Conservation (phyloP, 2,329 filamentous ascomycete species). For the Alternaria sp. region DNA sequence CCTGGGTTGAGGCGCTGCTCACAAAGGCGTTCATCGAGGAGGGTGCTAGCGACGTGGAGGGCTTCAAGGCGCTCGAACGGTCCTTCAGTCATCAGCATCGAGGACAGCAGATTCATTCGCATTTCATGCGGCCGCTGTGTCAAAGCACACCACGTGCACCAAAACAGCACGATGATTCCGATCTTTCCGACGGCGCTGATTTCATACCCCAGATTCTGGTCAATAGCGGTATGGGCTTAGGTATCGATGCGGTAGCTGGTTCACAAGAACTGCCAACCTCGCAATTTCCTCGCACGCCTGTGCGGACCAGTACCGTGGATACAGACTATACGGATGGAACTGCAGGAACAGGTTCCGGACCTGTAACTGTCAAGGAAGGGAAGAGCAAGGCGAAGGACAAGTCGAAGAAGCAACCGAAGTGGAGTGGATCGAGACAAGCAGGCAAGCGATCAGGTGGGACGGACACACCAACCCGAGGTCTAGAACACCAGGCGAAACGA, state of each 20-base stretch:
- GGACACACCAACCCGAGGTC: constrained; percentile 36
- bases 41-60: constrained; percentile 66
- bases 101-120: constrained; percentile 63
- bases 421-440: constrained; percentile 33
- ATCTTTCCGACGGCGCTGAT: constrained; percentile 42
- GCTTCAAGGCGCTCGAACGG: constrained; percentile 67
- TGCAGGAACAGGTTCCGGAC: constrained; percentile 28
- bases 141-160: constrained; percentile 54
- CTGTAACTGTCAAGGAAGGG: constrained; percentile 28
- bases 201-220: constrained; percentile 40
- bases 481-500: constrained; percentile 30
- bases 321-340: constrained; percentile 45
- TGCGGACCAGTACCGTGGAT: constrained; percentile 38
- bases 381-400: constrained; percentile 41
- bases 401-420: constrained; percentile 39
- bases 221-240: constrained; percentile 31
- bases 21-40: constrained; percentile 70
- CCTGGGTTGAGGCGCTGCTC: constrained; percentile 69
- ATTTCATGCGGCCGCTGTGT: constrained; percentile 68
- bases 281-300: constrained; percentile 30
- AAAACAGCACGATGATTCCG: constrained; percentile 40
- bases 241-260: constrained; percentile 29
- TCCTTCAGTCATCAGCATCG: constrained; percentile 68
- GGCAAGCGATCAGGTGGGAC: constrained; percentile 33
- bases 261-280: constrained; percentile 26